A percentile compares a stretch with the other conserved stretches of the same genome.
Conservation (phyloP, 1,284 basidiomycete genomes). For the Austroboletus olivaceoglutinosus region DNA sequence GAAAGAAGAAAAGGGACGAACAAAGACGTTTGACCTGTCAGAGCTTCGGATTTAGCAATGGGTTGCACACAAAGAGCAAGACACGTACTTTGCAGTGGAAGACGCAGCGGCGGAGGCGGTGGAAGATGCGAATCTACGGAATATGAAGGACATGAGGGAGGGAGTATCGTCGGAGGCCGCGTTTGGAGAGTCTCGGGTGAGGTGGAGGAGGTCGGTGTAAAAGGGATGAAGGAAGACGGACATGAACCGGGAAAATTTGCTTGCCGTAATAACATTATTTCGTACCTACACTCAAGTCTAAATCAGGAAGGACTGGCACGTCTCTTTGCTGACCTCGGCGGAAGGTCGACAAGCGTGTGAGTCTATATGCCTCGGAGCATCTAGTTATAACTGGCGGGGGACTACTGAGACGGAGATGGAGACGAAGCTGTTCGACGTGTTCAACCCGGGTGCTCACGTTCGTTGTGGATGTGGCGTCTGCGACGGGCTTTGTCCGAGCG, state of each 20-base stretch:
- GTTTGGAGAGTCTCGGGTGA: conserved; percentile 10
- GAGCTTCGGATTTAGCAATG: conserved; percentile 13
- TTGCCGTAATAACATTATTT: too few relatives aligned
- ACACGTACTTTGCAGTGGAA: too few relatives aligned
- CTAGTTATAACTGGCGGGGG: too few relatives aligned
- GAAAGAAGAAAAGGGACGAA: conserved; percentile 29
- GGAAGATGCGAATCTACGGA: conserved; percentile 30
- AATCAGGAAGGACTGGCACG: too few relatives aligned
- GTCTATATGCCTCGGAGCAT: neutral
- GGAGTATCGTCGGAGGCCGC: conserved; percentile 15
- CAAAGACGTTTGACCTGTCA: too few relatives aligned
- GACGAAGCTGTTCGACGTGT: conserved; percentile 26
- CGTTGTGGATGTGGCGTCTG: conserved; percentile 1
- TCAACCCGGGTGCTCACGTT: conserved; percentile 24
- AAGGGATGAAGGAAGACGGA: conserved; percentile 26
- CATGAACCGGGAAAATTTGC: too few relatives aligned
- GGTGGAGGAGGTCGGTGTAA: too few relatives aligned
- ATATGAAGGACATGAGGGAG: too few relatives aligned
- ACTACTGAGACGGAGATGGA: neutral
- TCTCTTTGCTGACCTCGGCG: too few relatives aligned
- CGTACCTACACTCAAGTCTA: too few relatives aligned
- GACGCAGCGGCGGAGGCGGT: too few relatives aligned
- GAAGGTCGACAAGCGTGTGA: neutral
- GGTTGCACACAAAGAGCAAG: neutral
- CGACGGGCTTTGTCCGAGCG: conserved; percentile 5